Conservation (phyloP, 2,329 filamentous ascomycete species). For the Fusarium guadeloupense region DNA sequence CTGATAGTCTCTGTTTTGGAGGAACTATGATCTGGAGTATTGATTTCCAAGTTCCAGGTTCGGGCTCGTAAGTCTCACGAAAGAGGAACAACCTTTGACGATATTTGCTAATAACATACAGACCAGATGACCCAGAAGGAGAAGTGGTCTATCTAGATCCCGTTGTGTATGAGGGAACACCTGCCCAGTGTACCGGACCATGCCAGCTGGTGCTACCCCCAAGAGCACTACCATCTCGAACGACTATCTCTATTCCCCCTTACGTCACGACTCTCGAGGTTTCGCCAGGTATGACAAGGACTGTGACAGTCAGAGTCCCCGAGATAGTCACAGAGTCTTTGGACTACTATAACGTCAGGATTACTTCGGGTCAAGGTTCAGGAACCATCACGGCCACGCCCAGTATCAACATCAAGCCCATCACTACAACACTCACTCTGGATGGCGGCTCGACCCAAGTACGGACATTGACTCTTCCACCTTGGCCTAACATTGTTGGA, state of each 20-base stretch:
- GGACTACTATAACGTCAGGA: not conserved
- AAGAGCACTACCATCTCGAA: not conserved
- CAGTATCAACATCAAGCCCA: not conserved
- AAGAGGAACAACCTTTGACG: no score
- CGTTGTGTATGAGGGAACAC: not conserved
- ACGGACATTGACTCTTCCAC: not conserved
- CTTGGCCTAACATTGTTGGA: not conserved
- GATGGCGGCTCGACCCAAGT: not conserved
- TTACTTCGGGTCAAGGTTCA: not conserved
- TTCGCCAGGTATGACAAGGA: not conserved
- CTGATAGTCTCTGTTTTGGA: slow-evolving; percentile 11
- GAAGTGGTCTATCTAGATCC: not conserved
- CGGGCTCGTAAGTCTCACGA: not conserved
- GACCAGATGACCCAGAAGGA: not conserved
- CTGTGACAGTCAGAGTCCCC: not conserved
- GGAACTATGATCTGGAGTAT: slow-evolving; percentile 24
- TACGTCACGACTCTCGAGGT: not conserved
- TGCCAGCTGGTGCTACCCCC: not conserved
- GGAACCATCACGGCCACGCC: not conserved
- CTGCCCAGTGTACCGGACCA: not conserved
- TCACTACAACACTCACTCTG: not conserved
- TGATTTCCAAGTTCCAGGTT: not conserved
- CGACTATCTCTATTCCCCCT: not conserved
- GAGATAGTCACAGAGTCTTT: not conserved
- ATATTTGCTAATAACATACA: not conserved